Base-by-base conservation (phyloP, 306 rosid species). In the Pyrus communis region DNA sequence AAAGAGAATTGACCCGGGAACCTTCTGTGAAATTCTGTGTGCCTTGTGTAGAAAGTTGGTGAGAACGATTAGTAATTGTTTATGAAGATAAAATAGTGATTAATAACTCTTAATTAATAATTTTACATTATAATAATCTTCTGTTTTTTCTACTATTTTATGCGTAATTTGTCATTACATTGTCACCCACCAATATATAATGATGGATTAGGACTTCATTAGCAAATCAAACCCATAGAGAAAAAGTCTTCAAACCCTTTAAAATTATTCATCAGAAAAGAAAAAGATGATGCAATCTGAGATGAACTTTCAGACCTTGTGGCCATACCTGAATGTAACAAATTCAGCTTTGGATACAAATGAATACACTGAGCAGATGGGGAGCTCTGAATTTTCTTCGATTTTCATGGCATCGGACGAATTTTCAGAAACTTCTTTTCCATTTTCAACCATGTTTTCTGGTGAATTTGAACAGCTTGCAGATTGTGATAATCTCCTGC, bases 221-320 rank as follows among this genome's bases (percentile, higher is more conserved):
- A n/a, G 23, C 58, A 75, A 75, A 75, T 49, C 52, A 79, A 78
- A 75, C 35, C 21, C 51, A 66, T 35, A n/a, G 13, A 57, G 27
- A 57, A 5, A 5, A 55, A 10, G 25, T 81, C 79, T 73, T 49
- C 7, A 69, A 40, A 22, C 70, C 73, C 55, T 72, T 65, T 55
- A 70, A 19, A 57, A 57, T 57, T 42, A 23, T 14, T 52, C 43
- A 71, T 25, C 42, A 55, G 35, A 49, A 49, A 49, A 49, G 19
- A 69, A 15, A 64, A 80, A 42, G 14, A 89, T 78, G 89, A 78
- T 77, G 85, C 87, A 79, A 35, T 57, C 72, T 46, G 84, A 85
- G 67, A 67, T 43, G 21, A 49, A 49, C 75, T 55, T 74, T 40
- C 81, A 86, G 5, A 62, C 85, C 33, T 75, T 81, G 21, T 84